Evolutionary conservation across 73 alveolate species (phyloP), one percentile per base, ranked within the genome.

Genomic region (Tetrahymena thermophila): DNA sequence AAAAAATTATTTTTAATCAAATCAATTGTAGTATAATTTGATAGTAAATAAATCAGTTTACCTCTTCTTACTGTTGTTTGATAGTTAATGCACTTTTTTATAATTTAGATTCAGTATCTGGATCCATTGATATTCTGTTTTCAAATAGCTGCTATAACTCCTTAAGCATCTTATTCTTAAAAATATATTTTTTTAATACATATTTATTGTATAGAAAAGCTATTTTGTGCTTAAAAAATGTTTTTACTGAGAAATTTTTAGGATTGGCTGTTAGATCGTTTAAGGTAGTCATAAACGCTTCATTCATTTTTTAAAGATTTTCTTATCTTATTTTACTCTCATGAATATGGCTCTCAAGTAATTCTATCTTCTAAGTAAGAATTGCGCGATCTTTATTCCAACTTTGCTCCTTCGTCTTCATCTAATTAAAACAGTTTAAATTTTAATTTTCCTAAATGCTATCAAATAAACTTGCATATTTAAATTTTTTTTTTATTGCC

Each of bases 301-400:
- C 89, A 31, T 71, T 71, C 89, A 71, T 71, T 71, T 71, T 71
- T 71, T 71, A 71, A n/a, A 71, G 89, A 71, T 71, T 71, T 31
- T 71, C 89, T 31, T 71, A 71, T n/a, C 89, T n/a, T 25, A 71
- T 71, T 31, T 71, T 71, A 21, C 89, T 71, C 37, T 71, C 89
- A 71, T 71, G 31, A 31, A 71, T 71, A 71, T 71, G 89, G 37
- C 89, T 71, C 31, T 71, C 89, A 23, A 71, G 89, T 8, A 71
- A 31, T 25, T 71, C 89, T 28, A 71, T 71, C 89, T 71, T 71
- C 23, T 71, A 71, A 13, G 89, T 71, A 25, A 71, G 89, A 3
- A 71, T 71, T n/a, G 89, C 89, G 89, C 89, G 89, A 71, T 71
- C 89, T 71, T 71, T 71, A 71, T 71, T 71, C 89, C 89, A 71